These are phyloP conservation scores for Vaccinium macrocarpon DNA, from an alignment of 148 eudicot genomes.

Conservation along the genomic window DNA sequence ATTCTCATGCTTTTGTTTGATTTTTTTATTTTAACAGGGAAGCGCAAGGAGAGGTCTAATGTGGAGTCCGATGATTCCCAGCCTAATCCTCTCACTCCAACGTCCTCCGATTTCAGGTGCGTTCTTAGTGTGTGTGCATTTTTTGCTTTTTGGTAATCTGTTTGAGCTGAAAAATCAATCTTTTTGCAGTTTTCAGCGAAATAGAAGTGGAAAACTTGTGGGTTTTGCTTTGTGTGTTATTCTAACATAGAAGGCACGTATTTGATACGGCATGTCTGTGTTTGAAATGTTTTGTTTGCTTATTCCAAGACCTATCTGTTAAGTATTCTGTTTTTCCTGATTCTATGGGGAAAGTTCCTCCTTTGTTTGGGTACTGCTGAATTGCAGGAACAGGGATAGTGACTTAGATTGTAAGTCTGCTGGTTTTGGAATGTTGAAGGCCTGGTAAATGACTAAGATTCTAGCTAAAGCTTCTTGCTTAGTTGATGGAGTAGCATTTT, in stretches of 20 bases:
- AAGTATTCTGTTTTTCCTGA: neutral
- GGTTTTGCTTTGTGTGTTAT: neutral
- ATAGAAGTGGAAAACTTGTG: neutral
- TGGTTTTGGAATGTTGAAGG: neutral
- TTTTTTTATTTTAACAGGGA: constrained; percentile 37
- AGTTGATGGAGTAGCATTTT: neutral
- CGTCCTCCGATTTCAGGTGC: constrained; percentile 68
- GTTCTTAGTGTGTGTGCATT: neutral
- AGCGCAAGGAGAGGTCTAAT: constrained; percentile 60
- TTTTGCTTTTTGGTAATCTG: neutral
- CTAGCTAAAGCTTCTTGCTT: constrained; percentile 6
- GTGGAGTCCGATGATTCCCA: constrained; percentile 29
- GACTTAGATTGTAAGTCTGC: neutral
- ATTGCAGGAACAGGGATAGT: neutral
- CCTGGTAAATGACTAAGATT: neutral
- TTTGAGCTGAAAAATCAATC: neutral
- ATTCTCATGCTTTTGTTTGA: neutral
- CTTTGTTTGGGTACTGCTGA: neutral
- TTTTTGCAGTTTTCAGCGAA: neutral
- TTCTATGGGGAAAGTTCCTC: neutral
- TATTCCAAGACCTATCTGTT: neutral
- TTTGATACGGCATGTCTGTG: neutral
- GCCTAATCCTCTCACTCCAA: constrained; percentile 50
- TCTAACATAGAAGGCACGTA: neutral
- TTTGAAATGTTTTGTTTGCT: neutral